Evolutionary conservation across 139 green algal genomes (phyloP), one percentile per base, ranked within the genome.

Genomic region (Parachlorella kessleri): DNA sequence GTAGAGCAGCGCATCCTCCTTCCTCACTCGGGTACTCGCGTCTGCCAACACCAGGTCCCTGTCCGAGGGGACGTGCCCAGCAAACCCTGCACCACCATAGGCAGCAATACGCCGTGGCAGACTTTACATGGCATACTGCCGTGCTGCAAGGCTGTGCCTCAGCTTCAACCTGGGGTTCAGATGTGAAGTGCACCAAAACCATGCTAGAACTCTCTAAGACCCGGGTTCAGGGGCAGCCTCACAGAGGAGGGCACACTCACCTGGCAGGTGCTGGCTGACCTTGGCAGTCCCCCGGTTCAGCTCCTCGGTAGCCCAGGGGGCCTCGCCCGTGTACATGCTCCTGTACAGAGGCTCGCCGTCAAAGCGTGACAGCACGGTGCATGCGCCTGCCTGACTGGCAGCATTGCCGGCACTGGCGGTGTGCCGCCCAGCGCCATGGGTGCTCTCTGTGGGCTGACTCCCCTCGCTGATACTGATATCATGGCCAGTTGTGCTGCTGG

Each of bases 1-100:
- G 32, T 55, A 78, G 35, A 86, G 64, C 37, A 77, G 55, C 14
- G 63, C 78, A 28, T 66, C 80, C 35, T 77, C 73, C 75, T 84
- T 75, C 41, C 48, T 37, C 24, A 24, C 14, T 30, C 21, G 55
- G 28, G 4, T 35, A 23, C 28, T 6, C 53, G 55, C 24, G 70
- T 30, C 26, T 6, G 73, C 55, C 67, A 30, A 40, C 55, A n/a
- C 53, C 38, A 26, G 75, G 55, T 0, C 63, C n/a, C 8, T 33
- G 24, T 7, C n/a, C 8, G 24, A 33, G 24, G 63, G 63, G 24
- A 68, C 63, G 28, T 68, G 63, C 14, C 63, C 63, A 10, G 24
- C 63, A 68, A 37, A 68, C 63, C 63, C 63, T 68, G 63, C 63
- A 68, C 24, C 24, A 37, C 14, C 48, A 59, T 14, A 14, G 48